A percentile compares a stretch with the other conserved stretches of the same genome.
phyloP scores from a whole-genome alignment of 2,329 filamentous ascomycete genomes.

The Pyricularia pennisetigena region DNA sequence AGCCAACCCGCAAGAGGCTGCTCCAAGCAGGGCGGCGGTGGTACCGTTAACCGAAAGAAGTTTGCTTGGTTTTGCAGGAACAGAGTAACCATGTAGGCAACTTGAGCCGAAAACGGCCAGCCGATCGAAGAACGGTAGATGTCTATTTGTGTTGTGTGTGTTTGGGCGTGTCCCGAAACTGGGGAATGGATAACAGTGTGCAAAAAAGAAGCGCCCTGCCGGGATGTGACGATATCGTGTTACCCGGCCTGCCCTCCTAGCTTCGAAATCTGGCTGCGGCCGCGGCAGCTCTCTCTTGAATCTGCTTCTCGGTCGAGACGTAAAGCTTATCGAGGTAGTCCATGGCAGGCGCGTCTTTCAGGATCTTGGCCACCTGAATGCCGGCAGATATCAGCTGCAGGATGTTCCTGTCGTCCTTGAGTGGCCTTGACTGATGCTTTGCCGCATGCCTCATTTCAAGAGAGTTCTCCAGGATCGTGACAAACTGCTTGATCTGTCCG shows the following conservation, averaged over 20 bases:
- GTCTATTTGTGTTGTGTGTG: background rate
- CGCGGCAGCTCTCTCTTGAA: conserved; percentile 52
- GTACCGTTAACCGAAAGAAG: background rate
- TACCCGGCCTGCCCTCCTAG: conserved; percentile 7
- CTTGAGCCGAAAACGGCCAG: background rate
- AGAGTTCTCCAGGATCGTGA: conserved; percentile 80
- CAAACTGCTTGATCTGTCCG: conserved; percentile 84
- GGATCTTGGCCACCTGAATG: conserved; percentile 77
- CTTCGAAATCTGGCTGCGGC: conserved; percentile 29
- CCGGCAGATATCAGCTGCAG: conserved; percentile 80
- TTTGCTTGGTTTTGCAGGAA: background rate
- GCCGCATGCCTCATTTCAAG: conserved; percentile 80
- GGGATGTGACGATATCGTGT: background rate
- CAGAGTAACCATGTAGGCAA: background rate
- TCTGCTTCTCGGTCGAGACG: conserved; percentile 69
- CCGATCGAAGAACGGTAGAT: background rate
- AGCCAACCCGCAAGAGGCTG: background rate
- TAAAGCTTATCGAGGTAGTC: conserved; percentile 73
- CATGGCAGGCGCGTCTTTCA: conserved; percentile 79
- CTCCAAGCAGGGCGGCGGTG: background rate
- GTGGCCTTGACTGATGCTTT: conserved; percentile 70
- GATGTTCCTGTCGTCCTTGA: conserved; percentile 84
- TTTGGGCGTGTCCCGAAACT: background rate
- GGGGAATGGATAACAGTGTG: background rate
- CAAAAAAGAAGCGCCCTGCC: background rate